These are phyloP conservation scores for Boletus rubroflammeus DNA, from an alignment of 768 basidiomycete species.

Conservation along the genomic window DNA sequence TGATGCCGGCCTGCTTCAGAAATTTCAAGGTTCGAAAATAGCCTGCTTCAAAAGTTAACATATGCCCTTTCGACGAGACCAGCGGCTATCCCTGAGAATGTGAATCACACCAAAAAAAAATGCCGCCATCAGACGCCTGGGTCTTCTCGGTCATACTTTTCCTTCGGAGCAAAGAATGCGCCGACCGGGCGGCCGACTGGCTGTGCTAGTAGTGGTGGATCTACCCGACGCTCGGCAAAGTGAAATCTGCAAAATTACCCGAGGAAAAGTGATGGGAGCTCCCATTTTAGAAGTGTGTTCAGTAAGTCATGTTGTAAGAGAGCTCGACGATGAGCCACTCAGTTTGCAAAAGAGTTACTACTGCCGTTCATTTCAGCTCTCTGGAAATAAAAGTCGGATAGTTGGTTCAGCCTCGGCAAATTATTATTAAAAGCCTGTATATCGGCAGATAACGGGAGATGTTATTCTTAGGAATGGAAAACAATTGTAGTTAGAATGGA, in stretches of 20 bases:
- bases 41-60: neutral
- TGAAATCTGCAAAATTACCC: neutral
- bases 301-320: neutral
- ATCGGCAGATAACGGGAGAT: constrained; percentile 1
- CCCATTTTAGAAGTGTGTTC: neutral
- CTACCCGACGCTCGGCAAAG: constrained; percentile 11
- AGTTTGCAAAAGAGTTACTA: neutral
- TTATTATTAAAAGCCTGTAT: neutral
- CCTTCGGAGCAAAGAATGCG: constrained; percentile 5
- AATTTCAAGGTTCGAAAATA: neutral
- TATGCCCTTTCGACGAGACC: neutral
- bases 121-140: neutral
- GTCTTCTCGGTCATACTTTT: neutral
- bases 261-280: neutral
- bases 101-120: constrained; percentile 1
- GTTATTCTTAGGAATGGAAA: neutral
- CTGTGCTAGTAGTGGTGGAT: constrained; percentile 9
- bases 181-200: constrained; percentile 10
- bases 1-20: no score
- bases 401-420: neutral
- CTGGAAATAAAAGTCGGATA: neutral
- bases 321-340: neutral
- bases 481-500: neutral
- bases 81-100: constrained; percentile 9
- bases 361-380: neutral